Conservation (phyloP, 192 early-diverging fungal genomes). For the Allomyces macrogynus region DNA sequence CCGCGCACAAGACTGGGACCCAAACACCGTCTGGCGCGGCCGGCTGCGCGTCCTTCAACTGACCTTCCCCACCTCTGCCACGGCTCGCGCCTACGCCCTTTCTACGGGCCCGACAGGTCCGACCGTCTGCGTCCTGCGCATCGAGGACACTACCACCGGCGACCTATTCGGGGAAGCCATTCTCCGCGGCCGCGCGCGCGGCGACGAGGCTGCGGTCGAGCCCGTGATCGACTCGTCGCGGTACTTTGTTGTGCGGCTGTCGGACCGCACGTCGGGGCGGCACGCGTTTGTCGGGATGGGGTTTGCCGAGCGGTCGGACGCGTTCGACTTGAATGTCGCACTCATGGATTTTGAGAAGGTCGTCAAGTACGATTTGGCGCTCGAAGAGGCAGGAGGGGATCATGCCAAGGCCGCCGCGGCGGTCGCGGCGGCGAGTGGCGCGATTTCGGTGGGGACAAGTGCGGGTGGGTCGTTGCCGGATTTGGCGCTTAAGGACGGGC, state of each 20-base stretch:
- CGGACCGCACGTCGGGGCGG: constrained; percentile 37
- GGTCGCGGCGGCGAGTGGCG: neutral
- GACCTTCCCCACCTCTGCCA: too few species aligned
- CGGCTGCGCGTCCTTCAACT: too few species aligned
- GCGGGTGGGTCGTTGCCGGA: constrained; percentile 9
- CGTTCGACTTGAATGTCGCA: constrained; percentile 82
- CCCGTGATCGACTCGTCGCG: constrained; percentile 60
- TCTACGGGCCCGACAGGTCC: too few species aligned
- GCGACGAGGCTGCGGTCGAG: constrained; percentile 40
- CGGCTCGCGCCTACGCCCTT: too few species aligned
- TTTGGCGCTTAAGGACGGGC: constrained; percentile 30
- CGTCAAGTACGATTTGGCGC: constrained; percentile 1
- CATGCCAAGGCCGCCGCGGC: neutral
- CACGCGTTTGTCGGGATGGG: constrained; percentile 74
- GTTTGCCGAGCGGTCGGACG: constrained; percentile 54
- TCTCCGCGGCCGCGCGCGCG: neutral
- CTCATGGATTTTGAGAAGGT: constrained; percentile 63
- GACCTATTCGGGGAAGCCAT: neutral
- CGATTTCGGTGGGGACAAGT: neutral
- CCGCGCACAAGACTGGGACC: too few species aligned
- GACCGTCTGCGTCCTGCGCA: neutral
- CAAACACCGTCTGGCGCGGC: too few species aligned
- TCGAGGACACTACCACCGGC: neutral
- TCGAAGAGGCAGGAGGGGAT: too few species aligned
- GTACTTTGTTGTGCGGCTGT: constrained; percentile 71